Percentiles rank a stretch among this genome's conserved stretches.
These are phyloP conservation scores for Penicillium canariense DNA, from an alignment of 495 filamentous ascomycete species.

Conservation along the genomic window DNA sequence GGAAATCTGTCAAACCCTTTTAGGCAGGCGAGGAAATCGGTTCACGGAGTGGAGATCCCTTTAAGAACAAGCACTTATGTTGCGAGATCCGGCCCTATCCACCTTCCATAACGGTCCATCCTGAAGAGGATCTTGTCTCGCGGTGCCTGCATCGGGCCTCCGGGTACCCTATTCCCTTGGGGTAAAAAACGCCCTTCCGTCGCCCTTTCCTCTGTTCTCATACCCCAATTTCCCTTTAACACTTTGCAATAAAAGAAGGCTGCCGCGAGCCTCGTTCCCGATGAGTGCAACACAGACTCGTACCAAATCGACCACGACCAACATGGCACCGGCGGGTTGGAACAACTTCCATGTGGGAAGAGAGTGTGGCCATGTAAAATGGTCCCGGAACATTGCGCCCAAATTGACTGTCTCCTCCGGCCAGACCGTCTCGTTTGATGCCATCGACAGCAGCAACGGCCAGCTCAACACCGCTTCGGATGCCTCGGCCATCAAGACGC, in stretches of 20 bases:
- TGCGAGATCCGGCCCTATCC: slow-evolving; percentile 24
- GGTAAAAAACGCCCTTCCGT: not conserved
- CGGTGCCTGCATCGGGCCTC: slow-evolving; percentile 10
- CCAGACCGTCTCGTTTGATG: slow-evolving; percentile 44
- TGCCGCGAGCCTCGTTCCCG: not conserved
- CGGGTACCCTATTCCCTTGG: not conserved
- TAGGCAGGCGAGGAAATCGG: slow-evolving; percentile 27
- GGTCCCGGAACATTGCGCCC: slow-evolving; percentile 46
- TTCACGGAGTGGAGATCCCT: slow-evolving; percentile 15
- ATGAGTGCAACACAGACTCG: slow-evolving; percentile 22
- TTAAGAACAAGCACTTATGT: slow-evolving; percentile 21
- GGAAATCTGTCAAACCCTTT: slow-evolving; percentile 22
- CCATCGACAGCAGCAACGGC: slow-evolving; percentile 51
- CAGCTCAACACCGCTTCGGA: slow-evolving; percentile 42
- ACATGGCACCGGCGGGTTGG: slow-evolving; percentile 23
- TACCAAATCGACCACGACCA: slow-evolving; percentile 23
- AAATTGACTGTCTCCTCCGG: slow-evolving; percentile 47
- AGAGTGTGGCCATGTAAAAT: slow-evolving; percentile 45
- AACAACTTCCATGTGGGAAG: slow-evolving; percentile 40
- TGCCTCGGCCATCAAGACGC: slow-evolving; percentile 35
- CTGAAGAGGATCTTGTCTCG: slow-evolving; percentile 24
- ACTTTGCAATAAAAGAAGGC: not conserved
- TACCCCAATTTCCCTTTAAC: not conserved
- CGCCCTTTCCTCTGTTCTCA: not conserved
- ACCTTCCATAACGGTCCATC: slow-evolving; percentile 33